phyloP scores from a whole-genome alignment of 2,329 filamentous ascomycete species.

The Coniochaeta ligniaria region DNA sequence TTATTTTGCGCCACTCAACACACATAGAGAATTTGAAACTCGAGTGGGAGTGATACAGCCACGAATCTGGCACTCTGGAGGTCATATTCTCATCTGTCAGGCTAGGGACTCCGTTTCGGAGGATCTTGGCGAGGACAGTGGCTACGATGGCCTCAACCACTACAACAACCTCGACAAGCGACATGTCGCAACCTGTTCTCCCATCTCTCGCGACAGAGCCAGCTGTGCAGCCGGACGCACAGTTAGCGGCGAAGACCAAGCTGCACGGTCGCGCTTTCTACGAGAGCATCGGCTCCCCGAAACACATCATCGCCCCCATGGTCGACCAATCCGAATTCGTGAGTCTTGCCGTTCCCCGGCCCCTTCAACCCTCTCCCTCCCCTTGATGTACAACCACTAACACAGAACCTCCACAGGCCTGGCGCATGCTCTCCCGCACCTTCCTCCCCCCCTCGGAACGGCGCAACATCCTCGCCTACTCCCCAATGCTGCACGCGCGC shows the following conservation, averaged over 20 bases:
- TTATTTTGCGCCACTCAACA: neutral
- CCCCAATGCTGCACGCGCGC: conserved; percentile 92
- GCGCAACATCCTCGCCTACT: conserved; percentile 72
- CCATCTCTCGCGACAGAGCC: neutral
- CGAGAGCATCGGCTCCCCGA: conserved; percentile 87
- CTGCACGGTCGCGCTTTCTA: conserved; percentile 86
- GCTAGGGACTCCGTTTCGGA: neutral
- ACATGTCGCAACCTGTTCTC: neutral
- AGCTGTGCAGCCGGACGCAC: neutral
- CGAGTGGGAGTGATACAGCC: neutral
- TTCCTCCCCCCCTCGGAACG: conserved; percentile 67
- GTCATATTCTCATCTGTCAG: neutral
- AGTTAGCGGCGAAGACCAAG: conserved; percentile 35
- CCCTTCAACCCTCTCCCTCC: neutral
- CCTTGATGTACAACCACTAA: neutral
- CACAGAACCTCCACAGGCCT: conserved; percentile 55
- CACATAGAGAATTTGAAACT: neutral
- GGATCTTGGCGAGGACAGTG: neutral
- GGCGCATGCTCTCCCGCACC: conserved; percentile 92
- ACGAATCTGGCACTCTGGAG: neutral
- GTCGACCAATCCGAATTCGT: conserved; percentile 98
- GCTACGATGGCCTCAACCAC: neutral
- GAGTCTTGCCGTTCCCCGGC: conserved; percentile 25
- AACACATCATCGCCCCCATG: conserved; percentile 90
- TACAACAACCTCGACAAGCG: neutral